These are phyloP conservation scores for Escallonia herrerae DNA, from an alignment of 129 eudicot species.

Conservation along the genomic window DNA sequence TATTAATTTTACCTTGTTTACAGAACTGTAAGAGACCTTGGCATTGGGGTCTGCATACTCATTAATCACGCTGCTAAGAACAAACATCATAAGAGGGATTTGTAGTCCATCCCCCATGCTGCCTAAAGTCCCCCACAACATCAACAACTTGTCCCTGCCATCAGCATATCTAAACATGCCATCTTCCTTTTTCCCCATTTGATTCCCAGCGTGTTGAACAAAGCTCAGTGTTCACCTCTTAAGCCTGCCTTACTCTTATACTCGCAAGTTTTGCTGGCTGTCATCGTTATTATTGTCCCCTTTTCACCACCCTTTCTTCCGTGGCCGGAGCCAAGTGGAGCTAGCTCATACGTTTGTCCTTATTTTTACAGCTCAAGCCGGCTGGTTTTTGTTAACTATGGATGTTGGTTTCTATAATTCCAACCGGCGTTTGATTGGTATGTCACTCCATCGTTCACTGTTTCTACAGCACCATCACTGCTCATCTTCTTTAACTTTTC, in stretches of 20 bases:
- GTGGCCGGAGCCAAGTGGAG: conserved; percentile 5
- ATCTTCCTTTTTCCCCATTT: conserved; percentile 16
- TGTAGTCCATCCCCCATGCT: conserved; percentile 79
- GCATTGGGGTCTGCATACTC: conserved; percentile 39
- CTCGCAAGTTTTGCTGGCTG: not conserved
- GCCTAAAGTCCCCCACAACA: conserved; percentile 63
- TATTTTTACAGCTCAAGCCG: conserved; percentile 10
- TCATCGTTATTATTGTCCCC: not conserved
- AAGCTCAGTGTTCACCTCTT: not conserved
- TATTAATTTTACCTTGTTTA: conserved; percentile 31
- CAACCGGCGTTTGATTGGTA: conserved; percentile 9
- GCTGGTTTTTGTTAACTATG: conserved; percentile 2
- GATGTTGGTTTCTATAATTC: conserved; percentile 16
- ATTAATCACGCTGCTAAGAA: conserved; percentile 59
- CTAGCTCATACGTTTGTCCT: not conserved
- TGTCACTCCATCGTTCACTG: not conserved
- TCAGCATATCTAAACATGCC: conserved; percentile 62
- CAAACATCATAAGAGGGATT: conserved; percentile 63
- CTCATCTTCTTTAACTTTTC: no score
- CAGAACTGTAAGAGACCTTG: conserved; percentile 21
- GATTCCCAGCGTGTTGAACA: no score
- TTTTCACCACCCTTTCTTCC: not conserved
- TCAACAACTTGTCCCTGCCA: conserved; percentile 46
- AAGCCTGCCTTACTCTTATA: not conserved
- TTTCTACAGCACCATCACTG: not conserved